phyloP scores from a whole-genome alignment of 192 early-diverging fungal species.

The Chytriomyces hyalinus region DNA sequence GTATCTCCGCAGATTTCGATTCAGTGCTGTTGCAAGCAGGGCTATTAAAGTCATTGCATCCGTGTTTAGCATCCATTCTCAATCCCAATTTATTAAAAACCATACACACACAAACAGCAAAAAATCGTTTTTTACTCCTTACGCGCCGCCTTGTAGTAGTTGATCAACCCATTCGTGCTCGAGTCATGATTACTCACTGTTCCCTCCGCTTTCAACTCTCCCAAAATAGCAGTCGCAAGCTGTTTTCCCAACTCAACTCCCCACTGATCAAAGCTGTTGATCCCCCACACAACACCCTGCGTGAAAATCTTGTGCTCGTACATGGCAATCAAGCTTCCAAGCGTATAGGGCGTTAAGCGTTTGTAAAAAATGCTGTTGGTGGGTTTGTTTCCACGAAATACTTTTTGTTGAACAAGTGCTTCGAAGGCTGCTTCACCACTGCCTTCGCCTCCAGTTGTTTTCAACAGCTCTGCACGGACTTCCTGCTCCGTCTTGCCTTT shows the following conservation, averaged over 20 bases:
- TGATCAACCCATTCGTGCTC: conserved; percentile 71
- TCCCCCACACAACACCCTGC: conserved; percentile 96
- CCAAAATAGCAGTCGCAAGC: conserved; percentile 93
- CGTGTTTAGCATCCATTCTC: too few relatives aligned
- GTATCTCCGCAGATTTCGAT: too few relatives aligned
- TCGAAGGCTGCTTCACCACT: conserved; percentile 45
- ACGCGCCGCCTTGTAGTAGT: too few relatives aligned
- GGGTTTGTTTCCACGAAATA: conserved; percentile 96
- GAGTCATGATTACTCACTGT: conserved; percentile 81
- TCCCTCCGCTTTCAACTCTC: conserved; percentile 74
- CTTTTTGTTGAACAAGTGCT: conserved; percentile 87
- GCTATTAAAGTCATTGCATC: too few relatives aligned
- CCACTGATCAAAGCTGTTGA: conserved; percentile 93
- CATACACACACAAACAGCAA: too few relatives aligned
- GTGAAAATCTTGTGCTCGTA: conserved; percentile 99
- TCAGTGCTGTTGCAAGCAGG: too few relatives aligned
- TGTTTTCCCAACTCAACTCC: conserved; percentile 98
- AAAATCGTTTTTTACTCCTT: too few relatives aligned
- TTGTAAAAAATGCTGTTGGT: conserved; percentile 97
- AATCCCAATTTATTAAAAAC: too few relatives aligned
- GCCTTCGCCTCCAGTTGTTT: conserved; percentile 61
- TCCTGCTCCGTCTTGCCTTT: conserved; percentile 83
- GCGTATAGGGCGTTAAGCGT: conserved; percentile 85
- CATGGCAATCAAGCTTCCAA: conserved; percentile 92
- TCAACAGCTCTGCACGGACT: conserved; percentile 80